Base-by-base conservation (phyloP, 441 rosid genomes). In the Pelargonium myrrhifolium region DNA sequence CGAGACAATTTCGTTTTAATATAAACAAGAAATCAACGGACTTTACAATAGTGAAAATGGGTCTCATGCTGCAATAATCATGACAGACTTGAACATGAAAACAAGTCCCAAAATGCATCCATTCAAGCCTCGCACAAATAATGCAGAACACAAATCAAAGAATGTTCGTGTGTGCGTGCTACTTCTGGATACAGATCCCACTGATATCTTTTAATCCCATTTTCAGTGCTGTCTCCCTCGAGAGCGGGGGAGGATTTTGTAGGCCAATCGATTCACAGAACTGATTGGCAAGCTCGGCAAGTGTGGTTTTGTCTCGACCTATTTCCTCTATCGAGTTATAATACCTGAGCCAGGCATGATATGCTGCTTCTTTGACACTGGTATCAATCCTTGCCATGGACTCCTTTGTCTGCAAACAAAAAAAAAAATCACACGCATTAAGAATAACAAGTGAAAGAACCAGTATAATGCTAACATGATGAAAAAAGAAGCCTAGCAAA, bases 321-420 rank as follows among this genome's bases (percentile, higher is more conserved):
- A 85, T 90, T 82, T 86, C 87, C 67, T 83, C 77, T 80, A 89
- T 84, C 1, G 97, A 92, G 80, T 84, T 90, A 67, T 94, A 92
- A 65, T 92, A 95, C 61, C 93, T 93, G 55, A 95, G 92, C 97
- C 99, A 95, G 56, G 93, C 92, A 78, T 90, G 95, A 78, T 86
- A 95, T 21, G 96, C 97, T 62, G 87, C 96, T 84, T 95, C 99
- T 83, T 89, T 92, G 69, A 87, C 72, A 68, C 88, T 86, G 35
- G 77, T 81, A 74, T 90, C 99, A 51, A 95, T 77, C 81, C 84
- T 90, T 56, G 72, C 82, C 81, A 95, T 74, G 3, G 94, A 84
- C 58, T 74, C 66, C 31, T 85, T 91, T 70, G 85, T 68, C 97
- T 94, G 87, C 74, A 69, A 70, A 66, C 66, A n/a, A n/a, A 66